Evolutionary conservation across 2,329 filamentous ascomycete species (phyloP).

Genomic region (Catunica adiposa): DNA sequence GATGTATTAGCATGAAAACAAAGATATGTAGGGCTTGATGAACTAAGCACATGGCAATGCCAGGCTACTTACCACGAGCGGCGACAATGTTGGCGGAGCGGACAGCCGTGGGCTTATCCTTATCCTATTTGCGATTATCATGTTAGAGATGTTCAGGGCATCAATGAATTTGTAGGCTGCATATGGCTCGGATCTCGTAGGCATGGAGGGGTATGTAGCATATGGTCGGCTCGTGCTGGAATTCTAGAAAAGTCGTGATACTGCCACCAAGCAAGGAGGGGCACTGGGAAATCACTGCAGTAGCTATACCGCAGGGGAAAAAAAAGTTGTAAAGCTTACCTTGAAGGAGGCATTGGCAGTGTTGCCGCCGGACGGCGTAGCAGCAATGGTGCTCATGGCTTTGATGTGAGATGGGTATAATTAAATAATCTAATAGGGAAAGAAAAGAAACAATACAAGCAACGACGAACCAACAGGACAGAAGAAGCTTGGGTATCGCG

Average conservation of each 20-base stretch:
- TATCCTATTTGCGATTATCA: conserved; percentile 37
- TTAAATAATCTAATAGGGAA: conserved; percentile 4
- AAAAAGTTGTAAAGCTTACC: conserved; percentile 23
- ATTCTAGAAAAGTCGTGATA: background rate
- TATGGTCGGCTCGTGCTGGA: background rate
- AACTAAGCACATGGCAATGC: background rate
- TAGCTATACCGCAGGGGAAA: background rate
- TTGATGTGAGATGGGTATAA: conserved; percentile 1
- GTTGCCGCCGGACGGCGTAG: conserved; percentile 19
- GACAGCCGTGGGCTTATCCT: conserved; percentile 98
- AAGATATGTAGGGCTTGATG: background rate
- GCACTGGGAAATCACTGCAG: background rate
- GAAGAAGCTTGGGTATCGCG: conserved; percentile 16
- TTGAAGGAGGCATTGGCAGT: conserved; percentile 40
- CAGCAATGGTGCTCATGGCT: conserved; percentile 14
- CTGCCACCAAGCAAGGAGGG: background rate
- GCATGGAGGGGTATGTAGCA: background rate
- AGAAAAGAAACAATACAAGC: conserved; percentile 2
- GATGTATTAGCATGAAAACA: conserved; percentile 7
- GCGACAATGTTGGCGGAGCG: conserved; percentile 93
- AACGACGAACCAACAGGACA: background rate
- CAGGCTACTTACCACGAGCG: conserved; percentile 53
- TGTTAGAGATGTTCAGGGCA: background rate
- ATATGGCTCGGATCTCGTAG: background rate
- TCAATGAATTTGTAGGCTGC: background rate